These are phyloP conservation scores for Aspergillus calidoustus DNA, from an alignment of 2,329 filamentous ascomycete species.

Conservation along the genomic window DNA sequence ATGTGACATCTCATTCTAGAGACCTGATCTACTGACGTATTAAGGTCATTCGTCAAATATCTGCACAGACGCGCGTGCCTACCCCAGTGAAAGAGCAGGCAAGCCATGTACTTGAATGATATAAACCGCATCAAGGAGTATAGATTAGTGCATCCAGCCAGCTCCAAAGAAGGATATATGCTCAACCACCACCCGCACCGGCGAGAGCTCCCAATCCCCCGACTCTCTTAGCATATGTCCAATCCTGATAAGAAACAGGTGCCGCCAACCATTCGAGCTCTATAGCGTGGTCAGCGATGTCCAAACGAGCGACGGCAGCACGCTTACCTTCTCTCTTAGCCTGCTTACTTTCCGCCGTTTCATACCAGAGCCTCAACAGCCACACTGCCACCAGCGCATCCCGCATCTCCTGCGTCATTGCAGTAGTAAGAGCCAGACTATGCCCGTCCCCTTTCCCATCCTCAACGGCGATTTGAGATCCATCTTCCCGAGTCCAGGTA, in stretches of 20 bases:
- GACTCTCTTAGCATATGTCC: not conserved
- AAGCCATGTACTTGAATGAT: too few species aligned
- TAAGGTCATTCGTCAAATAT: too few species aligned
- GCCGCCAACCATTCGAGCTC: not conserved
- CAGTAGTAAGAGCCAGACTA: conserved; percentile 11
- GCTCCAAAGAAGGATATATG: too few species aligned
- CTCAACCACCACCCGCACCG: not conserved
- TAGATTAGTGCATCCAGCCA: too few species aligned
- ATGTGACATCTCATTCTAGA: too few species aligned
- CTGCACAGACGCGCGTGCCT: too few species aligned
- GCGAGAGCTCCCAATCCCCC: not conserved
- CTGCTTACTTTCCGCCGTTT: conserved; percentile 24
- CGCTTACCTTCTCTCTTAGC: conserved; percentile 23
- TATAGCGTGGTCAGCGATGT: not conserved
- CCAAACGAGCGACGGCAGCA: not conserved
- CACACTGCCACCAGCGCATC: conserved; percentile 26
- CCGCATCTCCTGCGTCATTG: conserved; percentile 14
- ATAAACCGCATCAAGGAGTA: too few species aligned
- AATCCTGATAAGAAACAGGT: not conserved
- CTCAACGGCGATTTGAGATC: conserved; percentile 15
- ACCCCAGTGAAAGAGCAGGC: too few species aligned
- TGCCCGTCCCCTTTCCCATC: conserved; percentile 6
- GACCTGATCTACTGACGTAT: too few species aligned
- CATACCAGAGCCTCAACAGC: conserved; percentile 24
- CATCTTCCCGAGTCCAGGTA: conserved; percentile 10